phyloP scores from a whole-genome alignment of 331 rosid genomes.

The Telfairia occidentalis region DNA sequence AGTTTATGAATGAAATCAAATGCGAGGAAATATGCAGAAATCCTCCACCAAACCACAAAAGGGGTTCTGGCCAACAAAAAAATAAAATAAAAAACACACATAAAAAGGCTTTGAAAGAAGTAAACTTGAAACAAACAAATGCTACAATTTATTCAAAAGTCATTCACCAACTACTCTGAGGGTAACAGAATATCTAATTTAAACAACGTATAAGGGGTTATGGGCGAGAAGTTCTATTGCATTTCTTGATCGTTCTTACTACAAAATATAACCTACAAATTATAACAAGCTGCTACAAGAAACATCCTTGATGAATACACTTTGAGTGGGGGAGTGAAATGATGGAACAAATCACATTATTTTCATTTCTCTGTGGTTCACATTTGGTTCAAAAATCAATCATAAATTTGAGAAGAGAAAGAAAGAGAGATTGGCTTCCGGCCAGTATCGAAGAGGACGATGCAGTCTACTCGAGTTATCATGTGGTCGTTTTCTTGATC shows the following conservation, averaged over 20 bases:
- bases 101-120: not conserved
- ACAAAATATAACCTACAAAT: too few species aligned
- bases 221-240: slow-evolving; percentile 6
- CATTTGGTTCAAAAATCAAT: not conserved
- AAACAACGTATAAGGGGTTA: not conserved
- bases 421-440: not conserved
- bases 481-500: not conserved
- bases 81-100: not conserved
- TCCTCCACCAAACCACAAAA: too few species aligned
- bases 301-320: not conserved
- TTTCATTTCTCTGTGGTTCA: slow-evolving; percentile 7
- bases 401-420: not conserved
- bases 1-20: too few species aligned
- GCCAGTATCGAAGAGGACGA: not conserved
- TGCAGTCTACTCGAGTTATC: not conserved
- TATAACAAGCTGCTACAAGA: not conserved
- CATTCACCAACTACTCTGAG: not conserved
- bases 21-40: too few species aligned
- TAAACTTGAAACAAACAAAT: not conserved
- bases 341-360: not conserved
- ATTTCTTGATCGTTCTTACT: not conserved
- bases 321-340: not conserved
- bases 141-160: not conserved
- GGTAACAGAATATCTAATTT: not conserved
- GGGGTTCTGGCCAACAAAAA: not conserved